Conservation (phyloP, 106 monocot genomes). For the Chionographis japonica region DNA sequence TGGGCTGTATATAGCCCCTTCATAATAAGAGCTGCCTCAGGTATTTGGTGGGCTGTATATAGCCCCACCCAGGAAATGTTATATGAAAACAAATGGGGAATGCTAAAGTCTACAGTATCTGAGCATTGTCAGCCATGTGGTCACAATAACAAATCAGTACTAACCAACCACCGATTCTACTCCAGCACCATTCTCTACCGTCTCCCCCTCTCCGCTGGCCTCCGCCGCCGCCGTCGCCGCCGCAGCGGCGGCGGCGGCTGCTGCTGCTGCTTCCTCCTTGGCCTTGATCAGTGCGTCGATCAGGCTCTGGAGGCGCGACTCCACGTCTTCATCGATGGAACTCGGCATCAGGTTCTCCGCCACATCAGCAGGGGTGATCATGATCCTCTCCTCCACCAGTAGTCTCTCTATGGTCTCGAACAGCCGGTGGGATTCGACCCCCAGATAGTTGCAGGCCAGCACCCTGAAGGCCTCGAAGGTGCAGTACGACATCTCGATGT, state of each 20-base stretch:
- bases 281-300: constrained; percentile 2
- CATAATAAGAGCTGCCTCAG: no score
- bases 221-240: neutral
- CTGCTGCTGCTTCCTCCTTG: neutral
- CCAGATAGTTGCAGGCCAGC: constrained; percentile 18
- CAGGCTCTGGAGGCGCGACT: constrained; percentile 6
- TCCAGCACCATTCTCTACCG: neutral
- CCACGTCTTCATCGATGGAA: neutral
- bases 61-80: no score
- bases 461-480: constrained; percentile 28
- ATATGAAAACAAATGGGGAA: no score
- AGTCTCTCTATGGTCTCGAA: constrained; percentile 10
- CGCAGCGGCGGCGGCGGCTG: neutral
- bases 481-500: constrained; percentile 42
- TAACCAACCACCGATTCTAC: no score
- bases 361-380: constrained; percentile 34
- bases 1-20: no score
- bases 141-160: no score
- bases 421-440: neutral
- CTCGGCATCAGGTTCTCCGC: constrained; percentile 33
- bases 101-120: no score
- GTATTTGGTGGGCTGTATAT: no score
- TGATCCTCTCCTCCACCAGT: constrained; percentile 18
- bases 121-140: no score
- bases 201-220: neutral